Percentiles rank a stretch among this genome's conserved stretches.
phyloP scores from a whole-genome alignment of 176 grass and related monocot species.

The maize (Zea mays) region Zm-B73-REFERENCE-NAM-5.0 NC_050099.1:203220501-203221000 shows the following conservation, averaged over 20 bases:
- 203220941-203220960: neutral
- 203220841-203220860: slow-evolving; percentile 57
- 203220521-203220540: slow-evolving; percentile 33
- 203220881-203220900: slow-evolving; percentile 64
- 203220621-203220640: slow-evolving; percentile 45
- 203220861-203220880: slow-evolving; percentile 78
- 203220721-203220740: slow-evolving; percentile 60
- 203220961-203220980: slow-evolving; percentile 10
- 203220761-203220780: slow-evolving; percentile 38
- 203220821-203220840: slow-evolving; percentile 47
- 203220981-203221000: slow-evolving; percentile 1
- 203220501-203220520: slow-evolving; percentile 36
- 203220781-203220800: slow-evolving; percentile 57
- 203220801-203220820: slow-evolving; percentile 75
- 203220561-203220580: slow-evolving; percentile 36
- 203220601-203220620: slow-evolving; percentile 40
- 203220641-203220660: slow-evolving; percentile 39
- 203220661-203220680: slow-evolving; percentile 49
- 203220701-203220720: slow-evolving; percentile 44
- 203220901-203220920: slow-evolving; percentile 38
- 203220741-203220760: slow-evolving; percentile 62
- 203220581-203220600: slow-evolving; percentile 38
- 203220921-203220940: slow-evolving; percentile 46
- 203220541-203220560: slow-evolving; percentile 33
- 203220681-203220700: slow-evolving; percentile 60